Percentiles rank a stretch among this genome's conserved stretches.
phyloP scores from a whole-genome alignment of 2,329 filamentous ascomycete species.

The Cladosporium sp. region DNA sequence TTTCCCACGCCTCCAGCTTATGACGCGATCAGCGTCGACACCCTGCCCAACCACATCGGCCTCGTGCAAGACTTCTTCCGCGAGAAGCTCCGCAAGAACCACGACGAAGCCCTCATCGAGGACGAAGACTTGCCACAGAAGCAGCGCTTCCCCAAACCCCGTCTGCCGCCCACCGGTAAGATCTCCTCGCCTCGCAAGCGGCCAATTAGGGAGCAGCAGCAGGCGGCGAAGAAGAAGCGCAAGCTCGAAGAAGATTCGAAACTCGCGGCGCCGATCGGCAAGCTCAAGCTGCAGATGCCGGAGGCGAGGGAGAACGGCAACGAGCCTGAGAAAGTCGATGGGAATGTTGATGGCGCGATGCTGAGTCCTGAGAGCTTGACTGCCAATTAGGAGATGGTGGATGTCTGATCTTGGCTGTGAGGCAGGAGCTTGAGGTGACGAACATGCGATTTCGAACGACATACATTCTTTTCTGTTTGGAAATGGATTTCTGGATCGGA shows the following conservation, averaged over 20 bases:
- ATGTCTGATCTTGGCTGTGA: background rate
- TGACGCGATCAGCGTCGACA: slow-evolving; percentile 77
- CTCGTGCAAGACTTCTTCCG: slow-evolving; percentile 90
- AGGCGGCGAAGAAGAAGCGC: slow-evolving; percentile 84
- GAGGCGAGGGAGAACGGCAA: slow-evolving; percentile 44
- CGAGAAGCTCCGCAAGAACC: slow-evolving; percentile 80
- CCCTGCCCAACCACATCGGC: slow-evolving; percentile 76
- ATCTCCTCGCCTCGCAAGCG: slow-evolving; percentile 83
- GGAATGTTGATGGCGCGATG: slow-evolving; percentile 70
- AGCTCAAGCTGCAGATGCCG: slow-evolving; percentile 48
- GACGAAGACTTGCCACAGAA: slow-evolving; percentile 94
- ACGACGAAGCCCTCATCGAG: slow-evolving; percentile 80
- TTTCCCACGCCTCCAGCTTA: slow-evolving; percentile 69
- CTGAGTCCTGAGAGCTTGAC: slow-evolving; percentile 79
- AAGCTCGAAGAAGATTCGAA: slow-evolving; percentile 54
- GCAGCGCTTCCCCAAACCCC: slow-evolving; percentile 68
- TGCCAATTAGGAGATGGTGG: slow-evolving; percentile 11
- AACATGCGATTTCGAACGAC: background rate
- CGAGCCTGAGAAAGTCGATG: slow-evolving; percentile 66
- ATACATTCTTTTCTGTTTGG: background rate
- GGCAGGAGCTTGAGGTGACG: background rate
- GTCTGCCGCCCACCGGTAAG: slow-evolving; percentile 74
- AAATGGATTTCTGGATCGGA: background rate
- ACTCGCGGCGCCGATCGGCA: slow-evolving; percentile 52
- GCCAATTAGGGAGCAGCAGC: slow-evolving; percentile 77